Evolutionary conservation across 2,329 filamentous ascomycete genomes (phyloP).

Genomic region (Neofusicoccum ribis): DNA sequence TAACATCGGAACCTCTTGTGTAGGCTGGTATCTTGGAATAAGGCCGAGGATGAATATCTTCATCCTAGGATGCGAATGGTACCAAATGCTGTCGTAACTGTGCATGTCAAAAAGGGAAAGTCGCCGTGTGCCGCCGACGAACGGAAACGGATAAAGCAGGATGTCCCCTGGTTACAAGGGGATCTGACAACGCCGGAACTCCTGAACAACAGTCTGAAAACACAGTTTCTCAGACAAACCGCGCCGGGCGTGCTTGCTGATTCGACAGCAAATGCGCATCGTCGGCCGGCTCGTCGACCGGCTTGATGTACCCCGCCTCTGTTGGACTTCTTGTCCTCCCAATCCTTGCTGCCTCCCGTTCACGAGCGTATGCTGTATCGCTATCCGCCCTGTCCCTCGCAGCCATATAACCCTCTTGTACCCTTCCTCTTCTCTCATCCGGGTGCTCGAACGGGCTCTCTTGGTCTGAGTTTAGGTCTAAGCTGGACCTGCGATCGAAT

Average conservation of each 20-base stretch:
- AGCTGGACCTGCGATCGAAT: conserved; percentile 14
- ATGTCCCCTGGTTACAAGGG: background rate
- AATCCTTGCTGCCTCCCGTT: conserved; percentile 4
- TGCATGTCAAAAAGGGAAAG: conserved; percentile 1
- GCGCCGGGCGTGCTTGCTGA: background rate
- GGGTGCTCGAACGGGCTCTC: conserved; percentile 18
- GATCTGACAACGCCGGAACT: background rate
- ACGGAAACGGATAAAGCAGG: background rate
- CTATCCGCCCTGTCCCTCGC: conserved; percentile 10
- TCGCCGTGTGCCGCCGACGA: background rate
- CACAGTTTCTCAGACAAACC: background rate
- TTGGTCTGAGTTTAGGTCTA: conserved; percentile 10
- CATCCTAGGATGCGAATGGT: background rate
- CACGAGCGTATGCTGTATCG: conserved; percentile 9
- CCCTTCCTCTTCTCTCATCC: conserved; percentile 15
- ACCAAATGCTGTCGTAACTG: conserved; percentile 10
- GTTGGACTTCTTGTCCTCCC: conserved; percentile 9
- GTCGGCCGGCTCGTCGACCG: background rate
- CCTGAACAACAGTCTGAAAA: background rate
- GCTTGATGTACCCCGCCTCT: conserved; percentile 12
- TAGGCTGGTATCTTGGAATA: background rate
- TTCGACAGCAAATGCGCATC: conserved; percentile 9
- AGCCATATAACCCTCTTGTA: conserved; percentile 13
- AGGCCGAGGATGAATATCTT: background rate
- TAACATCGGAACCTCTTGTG: background rate